Evolutionary conservation across 2,329 filamentous ascomycete species (phyloP).

Genomic region (Hymenoscyphus linearis): DNA sequence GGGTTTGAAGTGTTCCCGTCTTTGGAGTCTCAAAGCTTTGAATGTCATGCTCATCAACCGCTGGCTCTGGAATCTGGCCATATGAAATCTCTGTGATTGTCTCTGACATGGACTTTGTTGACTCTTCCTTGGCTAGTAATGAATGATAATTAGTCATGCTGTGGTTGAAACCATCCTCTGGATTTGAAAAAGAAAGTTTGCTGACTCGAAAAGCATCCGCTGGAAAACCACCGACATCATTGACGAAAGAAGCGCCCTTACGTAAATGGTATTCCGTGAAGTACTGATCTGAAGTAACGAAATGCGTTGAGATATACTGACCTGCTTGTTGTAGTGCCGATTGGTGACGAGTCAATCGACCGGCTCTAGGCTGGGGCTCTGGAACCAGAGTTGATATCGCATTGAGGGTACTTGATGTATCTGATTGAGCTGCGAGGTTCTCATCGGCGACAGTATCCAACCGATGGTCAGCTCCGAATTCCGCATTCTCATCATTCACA

Average conservation of each 20-base stretch:
- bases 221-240: conserved; percentile 13
- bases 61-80: not conserved
- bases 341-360: conserved; percentile 26
- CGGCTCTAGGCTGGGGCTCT: conserved; percentile 7
- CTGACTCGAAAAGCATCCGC: conserved; percentile 10
- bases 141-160: conserved; percentile 19
- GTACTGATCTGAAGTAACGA: conserved; percentile 1
- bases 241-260: conserved; percentile 3
- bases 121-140: conserved; percentile 24
- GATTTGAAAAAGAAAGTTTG: conserved; percentile 6
- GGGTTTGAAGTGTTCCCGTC: conserved; percentile 1
- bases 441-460: not conserved
- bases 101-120: conserved; percentile 11
- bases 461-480: conserved; percentile 6
- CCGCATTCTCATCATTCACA: conserved; percentile 5
- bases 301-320: conserved; percentile 27
- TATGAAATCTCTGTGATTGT: not conserved
- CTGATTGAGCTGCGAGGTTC: conserved; percentile 3
- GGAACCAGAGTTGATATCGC: conserved; percentile 11
- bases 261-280: not conserved
- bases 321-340: conserved; percentile 28
- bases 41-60: not conserved
- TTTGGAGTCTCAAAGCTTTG: not conserved
- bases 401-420: conserved; percentile 5
- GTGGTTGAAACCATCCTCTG: conserved; percentile 1